These are phyloP conservation scores for Paramecium tetraurelia DNA, from an alignment of 73 alveolate species.

Conservation along the genomic window DNA sequence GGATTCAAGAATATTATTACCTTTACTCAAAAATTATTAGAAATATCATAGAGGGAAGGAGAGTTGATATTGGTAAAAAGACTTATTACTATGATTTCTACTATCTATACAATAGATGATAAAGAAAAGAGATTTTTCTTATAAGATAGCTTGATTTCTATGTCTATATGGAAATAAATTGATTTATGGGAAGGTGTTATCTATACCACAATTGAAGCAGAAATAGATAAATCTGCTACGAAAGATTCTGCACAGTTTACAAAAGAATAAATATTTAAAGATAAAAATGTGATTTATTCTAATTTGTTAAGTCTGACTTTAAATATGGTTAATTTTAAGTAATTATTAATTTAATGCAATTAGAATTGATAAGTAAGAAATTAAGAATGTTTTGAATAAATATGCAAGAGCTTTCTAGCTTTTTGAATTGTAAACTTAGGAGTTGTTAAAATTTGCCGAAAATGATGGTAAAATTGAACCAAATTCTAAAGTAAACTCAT, in stretches of 20 bases:
- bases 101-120: neutral
- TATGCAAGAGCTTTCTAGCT: slow-evolving; percentile 17
- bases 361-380: slow-evolving; percentile 31
- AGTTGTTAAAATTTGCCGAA: neutral
- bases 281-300: slow-evolving; percentile 10
- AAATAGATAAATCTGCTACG: slow-evolving; percentile 12
- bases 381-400: neutral
- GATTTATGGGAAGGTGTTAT: slow-evolving; percentile 48
- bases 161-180: slow-evolving; percentile 16
- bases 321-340: slow-evolving; percentile 40
- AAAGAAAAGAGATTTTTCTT: slow-evolving; percentile 16
- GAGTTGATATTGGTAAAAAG: slow-evolving; percentile 11
- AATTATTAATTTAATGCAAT: neutral
- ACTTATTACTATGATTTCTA: neutral
- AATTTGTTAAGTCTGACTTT: neutral
- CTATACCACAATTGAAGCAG: slow-evolving; percentile 26
- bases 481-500: neutral
- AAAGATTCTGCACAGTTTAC: neutral
- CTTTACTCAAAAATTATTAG: neutral
- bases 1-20: neutral
- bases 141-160: slow-evolving; percentile 7
- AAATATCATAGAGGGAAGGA: slow-evolving; percentile 15
- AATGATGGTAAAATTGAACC: slow-evolving; percentile 38
- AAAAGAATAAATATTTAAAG: slow-evolving; percentile 34
- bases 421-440: slow-evolving; percentile 24